phyloP scores from a whole-genome alignment of 345 rosid species.

The Gossypioides kirkii region DNA sequence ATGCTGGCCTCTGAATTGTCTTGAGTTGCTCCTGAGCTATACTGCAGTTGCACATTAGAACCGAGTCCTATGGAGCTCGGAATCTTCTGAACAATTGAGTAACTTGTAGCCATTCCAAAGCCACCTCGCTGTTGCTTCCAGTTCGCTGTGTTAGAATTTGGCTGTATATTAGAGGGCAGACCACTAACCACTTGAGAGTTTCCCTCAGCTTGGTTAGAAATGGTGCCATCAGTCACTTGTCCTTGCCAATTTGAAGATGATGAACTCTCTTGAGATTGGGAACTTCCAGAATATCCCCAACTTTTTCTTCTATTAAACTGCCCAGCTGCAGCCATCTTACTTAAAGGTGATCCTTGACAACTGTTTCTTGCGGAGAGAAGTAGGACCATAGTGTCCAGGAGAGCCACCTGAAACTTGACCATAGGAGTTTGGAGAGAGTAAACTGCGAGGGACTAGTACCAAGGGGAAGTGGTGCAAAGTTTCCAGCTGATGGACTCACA shows the following conservation, averaged over 20 bases:
- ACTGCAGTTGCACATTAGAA: conserved; percentile 34
- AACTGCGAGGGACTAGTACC: conserved; percentile 98
- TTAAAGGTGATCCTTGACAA: conserved; percentile 89
- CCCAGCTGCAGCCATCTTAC: conserved; percentile 70
- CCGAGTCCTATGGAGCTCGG: conserved; percentile 40
- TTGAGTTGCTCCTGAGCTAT: conserved; percentile 36
- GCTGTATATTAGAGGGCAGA: conserved; percentile 45
- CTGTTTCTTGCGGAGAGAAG: conserved; percentile 89
- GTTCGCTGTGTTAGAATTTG: conserved; percentile 42
- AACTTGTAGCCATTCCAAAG: conserved; percentile 43
- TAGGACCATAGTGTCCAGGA: conserved; percentile 94
- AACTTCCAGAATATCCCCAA: conserved; percentile 71
- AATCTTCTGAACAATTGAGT: conserved; percentile 40
- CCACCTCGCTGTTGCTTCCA: conserved; percentile 61
- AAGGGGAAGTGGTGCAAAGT: conserved; percentile 82
- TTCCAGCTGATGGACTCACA: conserved; percentile 87
- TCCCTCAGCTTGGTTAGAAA: conserved; percentile 50
- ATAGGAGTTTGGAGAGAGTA: conserved; percentile 80
- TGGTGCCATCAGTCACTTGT: conserved; percentile 44
- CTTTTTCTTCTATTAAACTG: conserved; percentile 79
- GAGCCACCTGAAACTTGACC: conserved; percentile 65
- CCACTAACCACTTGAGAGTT: conserved; percentile 43
- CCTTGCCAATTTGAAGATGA: conserved; percentile 62
- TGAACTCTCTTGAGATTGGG: conserved; percentile 63
- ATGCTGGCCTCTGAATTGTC: conserved; percentile 49